Evolutionary conservation across 106 monocot genomes (phyloP).

Genomic region (Dioscorea dumetorum): DNA sequence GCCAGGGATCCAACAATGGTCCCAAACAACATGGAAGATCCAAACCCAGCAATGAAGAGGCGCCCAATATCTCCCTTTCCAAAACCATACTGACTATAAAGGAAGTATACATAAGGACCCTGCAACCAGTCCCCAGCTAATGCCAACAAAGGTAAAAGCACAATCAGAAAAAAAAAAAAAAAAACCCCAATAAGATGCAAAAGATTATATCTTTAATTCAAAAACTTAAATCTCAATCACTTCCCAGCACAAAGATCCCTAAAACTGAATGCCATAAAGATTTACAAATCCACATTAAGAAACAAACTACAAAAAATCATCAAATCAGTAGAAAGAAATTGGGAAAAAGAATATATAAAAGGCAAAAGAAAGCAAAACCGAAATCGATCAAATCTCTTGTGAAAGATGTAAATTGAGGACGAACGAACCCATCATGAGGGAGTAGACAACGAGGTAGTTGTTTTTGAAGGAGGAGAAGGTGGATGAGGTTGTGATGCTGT

Average conservation of each 20-base stretch:
- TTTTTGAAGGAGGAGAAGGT: slow-evolving; percentile 96
- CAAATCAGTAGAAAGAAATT: background rate
- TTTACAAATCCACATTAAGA: background rate
- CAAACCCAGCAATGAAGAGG: slow-evolving; percentile 97
- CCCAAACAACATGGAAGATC: slow-evolving; percentile 97
- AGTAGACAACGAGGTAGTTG: slow-evolving; percentile 96
- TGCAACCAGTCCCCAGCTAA: slow-evolving; percentile 98
- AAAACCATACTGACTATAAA: slow-evolving; percentile 89
- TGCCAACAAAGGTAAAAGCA: slow-evolving; percentile 1
- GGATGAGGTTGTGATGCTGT: slow-evolving; percentile 67
- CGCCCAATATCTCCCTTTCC: slow-evolving; percentile 95
- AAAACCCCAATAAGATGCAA: background rate
- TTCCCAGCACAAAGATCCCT: no score
- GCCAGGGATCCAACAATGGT: slow-evolving; percentile 96
- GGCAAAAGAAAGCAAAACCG: background rate
- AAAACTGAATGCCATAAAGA: background rate
- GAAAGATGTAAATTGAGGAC: background rate
- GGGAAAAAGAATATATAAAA: background rate
- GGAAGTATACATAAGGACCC: slow-evolving; percentile 95
- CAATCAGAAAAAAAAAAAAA: background rate
- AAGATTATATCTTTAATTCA: background rate
- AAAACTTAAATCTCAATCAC: background rate
- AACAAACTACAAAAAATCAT: background rate
- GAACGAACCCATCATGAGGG: slow-evolving; percentile 90
- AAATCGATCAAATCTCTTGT: background rate